Evolutionary conservation across 192 early-diverging fungal genomes (phyloP).

Genomic region (Oehlia diaphana): DNA sequence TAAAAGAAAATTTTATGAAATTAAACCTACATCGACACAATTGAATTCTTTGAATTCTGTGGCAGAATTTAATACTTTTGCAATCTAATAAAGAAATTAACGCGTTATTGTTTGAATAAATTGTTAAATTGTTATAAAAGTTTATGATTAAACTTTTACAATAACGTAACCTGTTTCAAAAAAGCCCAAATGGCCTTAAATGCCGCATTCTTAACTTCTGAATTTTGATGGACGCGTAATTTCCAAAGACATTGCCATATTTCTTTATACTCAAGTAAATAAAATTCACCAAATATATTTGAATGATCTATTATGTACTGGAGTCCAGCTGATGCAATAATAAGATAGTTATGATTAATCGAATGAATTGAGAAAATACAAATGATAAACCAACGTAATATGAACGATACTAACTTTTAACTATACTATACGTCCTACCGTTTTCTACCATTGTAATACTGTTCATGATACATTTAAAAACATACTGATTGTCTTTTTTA

Average conservation of each 20-base stretch:
- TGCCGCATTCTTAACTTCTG: not conserved
- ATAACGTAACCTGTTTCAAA: conserved; percentile 34
- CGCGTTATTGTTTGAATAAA: not conserved
- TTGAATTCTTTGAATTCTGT: conserved; percentile 20
- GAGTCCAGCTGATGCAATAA: not conserved
- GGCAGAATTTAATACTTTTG: conserved; percentile 5
- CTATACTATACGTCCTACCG: conserved; percentile 1
- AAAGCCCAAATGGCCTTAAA: conserved; percentile 20
- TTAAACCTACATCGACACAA: conserved; percentile 31
- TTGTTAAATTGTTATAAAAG: not conserved
- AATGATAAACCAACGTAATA: not conserved
- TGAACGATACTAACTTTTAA: not conserved
- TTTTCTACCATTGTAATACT: conserved; percentile 9
- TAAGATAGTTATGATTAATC: not conserved
- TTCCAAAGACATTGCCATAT: conserved; percentile 9
- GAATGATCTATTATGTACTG: conserved; percentile 15
- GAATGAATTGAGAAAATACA: not conserved
- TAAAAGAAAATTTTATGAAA: not conserved
- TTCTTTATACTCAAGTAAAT: not conserved
- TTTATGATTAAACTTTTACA: not conserved
- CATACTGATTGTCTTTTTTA: conserved; percentile 20
- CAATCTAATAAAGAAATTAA: conserved; percentile 16
- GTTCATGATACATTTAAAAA: conserved; percentile 3
- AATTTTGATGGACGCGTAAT: conserved; percentile 6
- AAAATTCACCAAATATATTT: not conserved